Evolutionary conservation across 2,329 filamentous ascomycete species (phyloP).

Genomic region (Dryadomyces quercus-mongolicae): DNA sequence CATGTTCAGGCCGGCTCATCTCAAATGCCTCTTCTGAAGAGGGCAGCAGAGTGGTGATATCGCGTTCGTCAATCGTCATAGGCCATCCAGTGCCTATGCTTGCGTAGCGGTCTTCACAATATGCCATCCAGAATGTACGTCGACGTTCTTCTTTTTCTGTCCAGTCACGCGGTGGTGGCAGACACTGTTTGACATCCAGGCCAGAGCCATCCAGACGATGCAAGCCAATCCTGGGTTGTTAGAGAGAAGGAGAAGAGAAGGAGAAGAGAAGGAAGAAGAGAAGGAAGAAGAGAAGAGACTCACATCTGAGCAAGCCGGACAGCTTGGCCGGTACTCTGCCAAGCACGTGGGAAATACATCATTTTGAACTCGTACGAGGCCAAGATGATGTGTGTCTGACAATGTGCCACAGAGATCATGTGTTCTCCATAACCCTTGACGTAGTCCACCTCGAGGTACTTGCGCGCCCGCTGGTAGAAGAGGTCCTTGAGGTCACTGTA

Average conservation of each 20-base stretch:
- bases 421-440: constrained; percentile 86
- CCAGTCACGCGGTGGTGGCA: constrained; percentile 82
- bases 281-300: constrained; percentile 20
- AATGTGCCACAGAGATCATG: constrained; percentile 75
- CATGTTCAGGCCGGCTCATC: constrained; percentile 62
- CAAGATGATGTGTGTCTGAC: constrained; percentile 72
- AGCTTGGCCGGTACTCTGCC: constrained; percentile 79
- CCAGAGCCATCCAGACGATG: constrained; percentile 74
- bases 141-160: constrained; percentile 85
- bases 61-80: constrained; percentile 82
- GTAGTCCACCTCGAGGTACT: constrained; percentile 82
- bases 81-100: constrained; percentile 97
- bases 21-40: constrained; percentile 75
- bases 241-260: background rate
- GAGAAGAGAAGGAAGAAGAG: background rate
- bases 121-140: constrained; percentile 90
- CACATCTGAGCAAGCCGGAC: constrained; percentile 77
- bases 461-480: constrained; percentile 81
- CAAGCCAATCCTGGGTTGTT: constrained; percentile 63
- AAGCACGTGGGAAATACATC: constrained; percentile 94
- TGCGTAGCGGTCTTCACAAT: constrained; percentile 80
- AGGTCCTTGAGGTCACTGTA: constrained; percentile 69
- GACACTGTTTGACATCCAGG: constrained; percentile 83
- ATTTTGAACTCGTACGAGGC: constrained; percentile 87
- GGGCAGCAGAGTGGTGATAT: constrained; percentile 80